Conservation (phyloP, 495 filamentous ascomycete genomes). For the Apodospora peruviana region DNA sequence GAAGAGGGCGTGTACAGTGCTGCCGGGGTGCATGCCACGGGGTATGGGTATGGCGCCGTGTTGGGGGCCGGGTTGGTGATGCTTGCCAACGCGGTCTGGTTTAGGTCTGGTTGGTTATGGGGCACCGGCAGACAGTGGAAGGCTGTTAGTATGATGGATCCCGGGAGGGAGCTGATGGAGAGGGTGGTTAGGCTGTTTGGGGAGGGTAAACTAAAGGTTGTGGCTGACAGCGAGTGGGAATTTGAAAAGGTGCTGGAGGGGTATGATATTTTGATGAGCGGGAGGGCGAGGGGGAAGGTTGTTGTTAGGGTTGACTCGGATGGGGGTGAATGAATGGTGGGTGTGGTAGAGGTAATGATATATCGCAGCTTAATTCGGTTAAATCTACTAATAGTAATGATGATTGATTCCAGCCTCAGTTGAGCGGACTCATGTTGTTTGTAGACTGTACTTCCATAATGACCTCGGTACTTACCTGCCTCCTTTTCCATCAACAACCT, state of each 20-base stretch:
- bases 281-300: slow-evolving; percentile 29
- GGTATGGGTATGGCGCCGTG: slow-evolving; percentile 8
- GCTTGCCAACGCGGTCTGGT: slow-evolving; percentile 25
- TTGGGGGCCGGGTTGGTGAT: slow-evolving; percentile 16
- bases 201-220: slow-evolving; percentile 24
- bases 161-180: slow-evolving; percentile 24
- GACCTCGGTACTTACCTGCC: not conserved
- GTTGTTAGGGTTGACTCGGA: slow-evolving; percentile 19
- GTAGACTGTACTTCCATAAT: too few species aligned
- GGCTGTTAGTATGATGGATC: slow-evolving; percentile 20
- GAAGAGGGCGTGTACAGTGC: slow-evolving; percentile 27
- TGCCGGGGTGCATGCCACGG: slow-evolving; percentile 18
- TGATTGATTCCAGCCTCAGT: too few species aligned
- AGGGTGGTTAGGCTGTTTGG: slow-evolving; percentile 19
- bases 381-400: too few species aligned
- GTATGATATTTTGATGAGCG: slow-evolving; percentile 19
- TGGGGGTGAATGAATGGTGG: too few species aligned
- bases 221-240: slow-evolving; percentile 22
- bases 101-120: slow-evolving; percentile 19
- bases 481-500: not conserved
- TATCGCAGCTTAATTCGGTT: too few species aligned
- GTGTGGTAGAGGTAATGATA: too few species aligned
- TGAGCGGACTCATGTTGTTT: too few species aligned
- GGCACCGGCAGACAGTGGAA: slow-evolving; percentile 27
- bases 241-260: slow-evolving; percentile 27